These are phyloP conservation scores for Paracoccidioides brasiliensis DNA, from an alignment of 2,329 filamentous ascomycete genomes.

Conservation along the genomic window DNA sequence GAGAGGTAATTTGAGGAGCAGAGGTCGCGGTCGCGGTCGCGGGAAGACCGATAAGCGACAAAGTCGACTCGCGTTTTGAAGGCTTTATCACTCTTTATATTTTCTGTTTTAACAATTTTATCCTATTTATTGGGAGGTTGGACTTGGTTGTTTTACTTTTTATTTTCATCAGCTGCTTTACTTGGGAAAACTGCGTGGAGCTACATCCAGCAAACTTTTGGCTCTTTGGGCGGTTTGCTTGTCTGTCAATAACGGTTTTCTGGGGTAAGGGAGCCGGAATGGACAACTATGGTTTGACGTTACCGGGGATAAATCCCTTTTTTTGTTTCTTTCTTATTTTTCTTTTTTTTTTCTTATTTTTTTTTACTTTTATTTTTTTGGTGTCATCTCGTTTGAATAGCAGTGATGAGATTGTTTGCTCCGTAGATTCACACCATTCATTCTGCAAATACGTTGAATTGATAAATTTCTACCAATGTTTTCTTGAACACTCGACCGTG, in stretches of 20 bases:
- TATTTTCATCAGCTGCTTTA: background rate
- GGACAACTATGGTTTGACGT: background rate
- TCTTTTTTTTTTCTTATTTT: background rate
- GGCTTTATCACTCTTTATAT: background rate
- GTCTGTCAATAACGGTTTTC: background rate
- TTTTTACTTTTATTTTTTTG: background rate
- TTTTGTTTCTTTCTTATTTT: background rate
- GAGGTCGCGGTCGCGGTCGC: background rate
- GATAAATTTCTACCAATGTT: too few species aligned
- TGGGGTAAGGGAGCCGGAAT: background rate
- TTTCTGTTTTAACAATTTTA: background rate
- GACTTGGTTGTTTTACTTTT: background rate
- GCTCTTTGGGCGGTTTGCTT: background rate
- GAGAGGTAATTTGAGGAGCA: background rate
- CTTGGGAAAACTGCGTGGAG: background rate
- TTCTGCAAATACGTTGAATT: background rate
- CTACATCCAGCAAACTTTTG: too few species aligned
- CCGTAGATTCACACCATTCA: background rate
- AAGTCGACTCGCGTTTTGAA: constrained; percentile 10
- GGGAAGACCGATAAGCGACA: constrained; percentile 8
- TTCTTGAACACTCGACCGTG: too few species aligned
- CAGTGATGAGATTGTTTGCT: background rate
- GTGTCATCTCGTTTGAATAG: too few species aligned
- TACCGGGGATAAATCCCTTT: background rate
- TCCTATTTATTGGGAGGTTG: background rate